A percentile compares a stretch with the other conserved stretches of the same genome.
Conservation (phyloP, 2,329 filamentous ascomycete genomes). For the Clarireedia paspali region DNA sequence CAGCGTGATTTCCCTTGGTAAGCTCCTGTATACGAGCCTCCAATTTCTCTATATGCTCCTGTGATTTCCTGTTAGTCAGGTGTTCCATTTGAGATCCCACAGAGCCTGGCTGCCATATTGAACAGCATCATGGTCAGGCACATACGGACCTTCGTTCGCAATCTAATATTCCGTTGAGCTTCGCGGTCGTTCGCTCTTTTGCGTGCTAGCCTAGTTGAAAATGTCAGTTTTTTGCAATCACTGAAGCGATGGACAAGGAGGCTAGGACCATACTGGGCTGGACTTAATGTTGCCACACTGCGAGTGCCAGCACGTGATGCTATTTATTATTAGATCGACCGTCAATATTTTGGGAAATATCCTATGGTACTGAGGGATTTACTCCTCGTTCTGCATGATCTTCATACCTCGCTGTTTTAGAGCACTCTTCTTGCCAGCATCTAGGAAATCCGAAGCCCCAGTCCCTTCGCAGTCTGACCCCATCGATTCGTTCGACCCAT, state of each 20-base stretch:
- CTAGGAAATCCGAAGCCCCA: neutral
- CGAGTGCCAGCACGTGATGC: constrained; percentile 46
- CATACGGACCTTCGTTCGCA: constrained; percentile 3
- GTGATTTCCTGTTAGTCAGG: neutral
- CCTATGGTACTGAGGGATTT: neutral
- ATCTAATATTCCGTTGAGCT: constrained; percentile 65
- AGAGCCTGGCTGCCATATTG: too few species aligned
- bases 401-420: constrained; percentile 23
- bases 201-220: constrained; percentile 63
- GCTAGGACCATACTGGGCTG: constrained; percentile 4
- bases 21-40: constrained; percentile 71
- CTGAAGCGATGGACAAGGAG: neutral
- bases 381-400: neutral
- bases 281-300: constrained; percentile 67
- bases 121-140: neutral
- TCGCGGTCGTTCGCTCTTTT: constrained; percentile 89
- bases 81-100: neutral
- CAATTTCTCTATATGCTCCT: constrained; percentile 68
- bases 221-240: too few species aligned
- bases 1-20: constrained; percentile 40
- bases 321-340: constrained; percentile 15
- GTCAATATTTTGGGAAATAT: neutral
- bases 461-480: neutral
- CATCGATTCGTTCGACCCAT: neutral
- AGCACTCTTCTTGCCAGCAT: neutral